Base-by-base conservation (phyloP, 441 rosid genomes). In the Aquilaria agallochum region DNA sequence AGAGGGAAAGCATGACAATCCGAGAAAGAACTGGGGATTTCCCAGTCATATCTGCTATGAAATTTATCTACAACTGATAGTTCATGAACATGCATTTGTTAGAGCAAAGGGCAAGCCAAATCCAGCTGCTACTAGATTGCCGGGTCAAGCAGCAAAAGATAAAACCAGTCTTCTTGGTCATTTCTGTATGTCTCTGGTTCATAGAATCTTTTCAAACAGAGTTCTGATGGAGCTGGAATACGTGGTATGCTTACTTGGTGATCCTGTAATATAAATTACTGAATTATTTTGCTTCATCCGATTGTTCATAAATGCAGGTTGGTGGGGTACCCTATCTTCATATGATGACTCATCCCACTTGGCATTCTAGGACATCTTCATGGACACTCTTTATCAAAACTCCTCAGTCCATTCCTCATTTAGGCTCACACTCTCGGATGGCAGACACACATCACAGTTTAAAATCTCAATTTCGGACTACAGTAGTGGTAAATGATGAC, bases 311-410 rank as follows among this genome's bases (percentile, higher is more conserved):
- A 64, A 3, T 54, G 55, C 63, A 94, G 97, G 94, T 87, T 70
- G 77, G 84, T 71, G 76, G 87, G 78, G 89, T 87, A 33, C 83
- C 94, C n/a, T 94, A 87, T 81, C 92, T 91, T 64, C 96, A 84
- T 72, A 78, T 89, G 78, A 76, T 83, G 76, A 89, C 94, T 59
- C 95, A 94, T 77, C 96, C 97, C 32, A 82, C 97, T 60, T 91
- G 99, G 99, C 80, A 87, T 80, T 91, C 96, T 61, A 83, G 92
- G 64, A 76, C 83, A 69, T 94, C 99, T 51, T 87, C 99, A 53
- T 89, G 99, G 96, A 89, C 95, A 50, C 76, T 94, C 76, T 80
- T 71, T 58, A 74, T 91, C 91, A 83, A 79, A 67, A 82, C 89
- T 67, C 95, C 97, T 59, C 88, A 74, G 58, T 88, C 96, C 63